Conservation (phyloP, 495 filamentous ascomycete genomes). For the Lasiosphaeria miniovina region DNA sequence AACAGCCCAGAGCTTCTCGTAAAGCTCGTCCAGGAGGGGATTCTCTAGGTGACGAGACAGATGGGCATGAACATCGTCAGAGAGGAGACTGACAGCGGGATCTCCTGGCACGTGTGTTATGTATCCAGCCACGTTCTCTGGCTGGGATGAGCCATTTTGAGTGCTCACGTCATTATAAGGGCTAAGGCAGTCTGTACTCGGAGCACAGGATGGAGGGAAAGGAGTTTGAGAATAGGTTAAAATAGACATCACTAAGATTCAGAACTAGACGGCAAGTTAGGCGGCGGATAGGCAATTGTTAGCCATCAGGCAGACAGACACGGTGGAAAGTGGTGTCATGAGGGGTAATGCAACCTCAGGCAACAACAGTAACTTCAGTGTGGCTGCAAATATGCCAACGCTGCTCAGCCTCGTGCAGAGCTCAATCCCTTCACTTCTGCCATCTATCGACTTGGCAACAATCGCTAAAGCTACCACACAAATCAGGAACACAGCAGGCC, state of each 20-base stretch:
- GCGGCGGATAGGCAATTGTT: neutral
- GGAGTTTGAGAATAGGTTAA: too few species aligned
- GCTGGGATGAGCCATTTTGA: too few species aligned
- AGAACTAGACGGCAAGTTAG: neutral
- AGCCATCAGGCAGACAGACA: neutral
- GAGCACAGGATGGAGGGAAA: too few species aligned
- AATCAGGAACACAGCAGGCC: neutral
- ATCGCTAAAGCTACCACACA: neutral
- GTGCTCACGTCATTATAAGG: too few species aligned
- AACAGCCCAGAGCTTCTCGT: conserved; percentile 10
- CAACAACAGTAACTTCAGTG: neutral
- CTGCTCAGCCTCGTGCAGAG: neutral
- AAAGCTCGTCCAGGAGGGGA: conserved; percentile 11
- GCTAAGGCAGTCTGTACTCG: too few species aligned
- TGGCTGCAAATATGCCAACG: neutral
- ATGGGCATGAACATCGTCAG: conserved; percentile 1
- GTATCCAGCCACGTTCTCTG: neutral
- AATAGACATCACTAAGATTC: too few species aligned
- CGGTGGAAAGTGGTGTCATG: neutral
- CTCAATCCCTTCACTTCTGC: neutral
- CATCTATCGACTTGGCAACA: neutral
- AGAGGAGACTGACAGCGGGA: conserved; percentile 2
- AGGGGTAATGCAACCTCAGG: neutral
- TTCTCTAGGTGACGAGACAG: neutral
- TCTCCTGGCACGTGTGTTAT: conserved; percentile 9